phyloP scores from a whole-genome alignment of 306 rosid genomes.

The Pyrus betulifolia region DNA sequence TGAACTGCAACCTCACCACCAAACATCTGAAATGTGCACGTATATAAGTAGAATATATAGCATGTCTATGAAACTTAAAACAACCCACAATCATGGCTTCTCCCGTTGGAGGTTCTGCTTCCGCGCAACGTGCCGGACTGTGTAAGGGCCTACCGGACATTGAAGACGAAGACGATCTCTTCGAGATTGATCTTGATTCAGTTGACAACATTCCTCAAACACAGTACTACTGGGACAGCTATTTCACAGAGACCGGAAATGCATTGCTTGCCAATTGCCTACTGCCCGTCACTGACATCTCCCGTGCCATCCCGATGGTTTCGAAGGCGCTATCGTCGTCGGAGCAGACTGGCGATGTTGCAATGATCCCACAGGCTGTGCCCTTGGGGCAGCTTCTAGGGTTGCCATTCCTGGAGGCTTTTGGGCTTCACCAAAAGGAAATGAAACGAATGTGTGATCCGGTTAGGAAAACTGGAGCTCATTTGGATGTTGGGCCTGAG shows the following conservation, averaged over 20 bases:
- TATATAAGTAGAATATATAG: neutral
- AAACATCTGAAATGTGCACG: neutral
- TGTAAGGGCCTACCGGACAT: constrained; percentile 10
- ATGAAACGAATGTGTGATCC: neutral
- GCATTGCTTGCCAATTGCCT: constrained; percentile 72
- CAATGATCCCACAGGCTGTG: constrained; percentile 24
- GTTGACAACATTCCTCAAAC: constrained; percentile 33
- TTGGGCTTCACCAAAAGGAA: constrained; percentile 10
- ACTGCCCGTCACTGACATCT: constrained; percentile 50
- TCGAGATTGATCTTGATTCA: constrained; percentile 53
- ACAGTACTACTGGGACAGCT: constrained; percentile 28
- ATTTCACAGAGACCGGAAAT: constrained; percentile 23
- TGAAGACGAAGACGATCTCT: constrained; percentile 66
- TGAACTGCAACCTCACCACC: constrained; percentile 11
- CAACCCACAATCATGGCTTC: constrained; percentile 28
- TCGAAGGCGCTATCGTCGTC: constrained; percentile 2
- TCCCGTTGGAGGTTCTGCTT: constrained; percentile 4
- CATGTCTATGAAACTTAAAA: neutral
- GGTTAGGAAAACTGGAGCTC: neutral
- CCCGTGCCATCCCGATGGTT: constrained; percentile 50
- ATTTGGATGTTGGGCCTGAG: neutral
- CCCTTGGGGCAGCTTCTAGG: constrained; percentile 41
- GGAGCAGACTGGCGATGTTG: constrained; percentile 12
- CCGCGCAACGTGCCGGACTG: constrained; percentile 5
- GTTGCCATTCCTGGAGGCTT: constrained; percentile 32